Conservation (phyloP, 192 early-diverging fungal genomes). For the Thamnidium elegans region DNA sequence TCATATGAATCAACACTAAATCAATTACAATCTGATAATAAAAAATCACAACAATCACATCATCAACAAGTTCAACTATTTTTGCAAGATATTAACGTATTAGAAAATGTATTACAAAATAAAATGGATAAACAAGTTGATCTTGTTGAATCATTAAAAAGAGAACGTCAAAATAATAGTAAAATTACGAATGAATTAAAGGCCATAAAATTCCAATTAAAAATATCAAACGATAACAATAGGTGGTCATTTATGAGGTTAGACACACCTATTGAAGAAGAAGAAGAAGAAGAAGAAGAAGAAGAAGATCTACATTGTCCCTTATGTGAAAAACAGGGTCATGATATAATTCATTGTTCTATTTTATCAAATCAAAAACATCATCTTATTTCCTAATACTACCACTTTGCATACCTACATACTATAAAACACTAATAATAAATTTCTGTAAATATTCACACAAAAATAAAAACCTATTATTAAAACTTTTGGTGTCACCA, state of each 20-base stretch:
- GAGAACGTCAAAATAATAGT: constrained; percentile 4
- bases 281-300: constrained; percentile 5
- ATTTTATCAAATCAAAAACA: neutral
- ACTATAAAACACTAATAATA: neutral
- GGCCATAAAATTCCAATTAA: constrained; percentile 5
- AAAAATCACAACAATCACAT: constrained; percentile 26
- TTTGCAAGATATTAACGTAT: constrained; percentile 6
- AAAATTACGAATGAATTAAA: constrained; percentile 7
- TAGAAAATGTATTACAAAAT: constrained; percentile 16
- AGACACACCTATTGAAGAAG: constrained; percentile 8
- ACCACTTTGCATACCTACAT: neutral
- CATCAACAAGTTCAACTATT: constrained; percentile 9
- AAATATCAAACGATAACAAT: neutral
- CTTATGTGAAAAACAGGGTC: neutral
- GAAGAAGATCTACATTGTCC: neutral
- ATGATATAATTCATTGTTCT: neutral
- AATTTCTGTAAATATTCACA: neutral
- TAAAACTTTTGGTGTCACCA: too few species aligned
- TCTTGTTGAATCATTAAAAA: neutral
- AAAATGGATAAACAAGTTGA: constrained; percentile 8
- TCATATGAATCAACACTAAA: constrained; percentile 38
- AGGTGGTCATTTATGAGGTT: neutral
- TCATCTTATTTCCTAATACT: too few species aligned
- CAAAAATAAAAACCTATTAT: neutral
- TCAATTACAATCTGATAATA: constrained; percentile 27